A percentile compares a stretch with the other conserved stretches of the same genome.
These are phyloP conservation scores for Noccaea caerulescens DNA, from an alignment of 345 rosid species.

Conservation along the genomic window DNA sequence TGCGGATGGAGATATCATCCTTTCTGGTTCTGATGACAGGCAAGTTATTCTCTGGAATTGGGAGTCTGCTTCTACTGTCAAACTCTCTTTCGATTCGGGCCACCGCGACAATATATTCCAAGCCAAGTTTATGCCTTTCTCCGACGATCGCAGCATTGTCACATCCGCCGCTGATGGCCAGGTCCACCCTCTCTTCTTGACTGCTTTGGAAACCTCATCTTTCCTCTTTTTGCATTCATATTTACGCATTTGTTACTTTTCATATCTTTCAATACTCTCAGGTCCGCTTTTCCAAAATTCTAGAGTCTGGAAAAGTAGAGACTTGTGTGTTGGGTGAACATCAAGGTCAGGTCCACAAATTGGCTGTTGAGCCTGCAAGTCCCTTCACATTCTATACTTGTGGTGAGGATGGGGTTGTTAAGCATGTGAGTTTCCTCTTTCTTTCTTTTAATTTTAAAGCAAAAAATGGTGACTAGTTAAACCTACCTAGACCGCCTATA, in stretches of 20 bases:
- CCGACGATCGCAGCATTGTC: slow-evolving; percentile 74
- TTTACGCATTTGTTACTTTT: no score
- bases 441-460: neutral
- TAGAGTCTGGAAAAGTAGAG: slow-evolving; percentile 63
- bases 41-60: slow-evolving; percentile 77
- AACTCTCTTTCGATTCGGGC: slow-evolving; percentile 73
- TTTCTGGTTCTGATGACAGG: slow-evolving; percentile 87
- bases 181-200: slow-evolving; percentile 47
- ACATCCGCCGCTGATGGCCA: slow-evolving; percentile 90
- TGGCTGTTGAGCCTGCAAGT: slow-evolving; percentile 91
- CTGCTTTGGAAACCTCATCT: no score
- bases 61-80: slow-evolving; percentile 63
- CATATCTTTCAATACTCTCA: slow-evolving; percentile 19
- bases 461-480: no score
- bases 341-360: slow-evolving; percentile 63
- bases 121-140: slow-evolving; percentile 77
- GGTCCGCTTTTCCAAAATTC: slow-evolving; percentile 75
- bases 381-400: slow-evolving; percentile 76
- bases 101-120: slow-evolving; percentile 72
- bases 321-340: slow-evolving; percentile 62
- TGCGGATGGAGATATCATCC: slow-evolving; percentile 61
- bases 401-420: slow-evolving; percentile 88
- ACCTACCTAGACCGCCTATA: neutral
- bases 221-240: no score
- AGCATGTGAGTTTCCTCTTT: slow-evolving; percentile 62